These are phyloP conservation scores for Sophora flavescens DNA, from an alignment of 306 rosid species.

Conservation along the genomic window DNA sequence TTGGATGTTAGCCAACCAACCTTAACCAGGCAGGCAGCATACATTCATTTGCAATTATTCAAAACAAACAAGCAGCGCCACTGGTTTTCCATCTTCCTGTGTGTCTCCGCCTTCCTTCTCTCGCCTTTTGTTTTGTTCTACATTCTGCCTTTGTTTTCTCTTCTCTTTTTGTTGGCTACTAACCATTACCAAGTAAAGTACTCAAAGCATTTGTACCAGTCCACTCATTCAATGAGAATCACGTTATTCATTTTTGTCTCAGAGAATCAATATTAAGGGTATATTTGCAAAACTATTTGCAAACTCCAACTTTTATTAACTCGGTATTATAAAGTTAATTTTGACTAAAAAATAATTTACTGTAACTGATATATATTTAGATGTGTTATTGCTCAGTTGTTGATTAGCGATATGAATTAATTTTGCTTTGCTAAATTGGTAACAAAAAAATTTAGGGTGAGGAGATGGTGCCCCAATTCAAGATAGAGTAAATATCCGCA, in stretches of 20 bases:
- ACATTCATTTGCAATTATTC: not conserved
- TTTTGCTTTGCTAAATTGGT: no score
- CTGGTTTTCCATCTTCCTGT: constrained; percentile 41
- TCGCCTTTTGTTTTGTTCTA: not conserved
- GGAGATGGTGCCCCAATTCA: no score
- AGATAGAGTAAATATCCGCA: no score
- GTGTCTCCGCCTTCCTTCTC: not conserved
- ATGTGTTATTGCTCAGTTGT: no score
- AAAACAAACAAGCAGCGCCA: constrained; percentile 31
- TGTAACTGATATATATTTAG: no score
- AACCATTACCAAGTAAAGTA: not conserved
- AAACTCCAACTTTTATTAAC: no score
- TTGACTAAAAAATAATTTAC: no score
- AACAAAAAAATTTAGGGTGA: no score
- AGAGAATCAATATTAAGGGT: constrained; percentile 27
- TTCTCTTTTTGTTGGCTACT: constrained; percentile 30
- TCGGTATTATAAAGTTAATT: no score
- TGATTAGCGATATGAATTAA: no score
- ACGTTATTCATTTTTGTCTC: constrained; percentile 27
- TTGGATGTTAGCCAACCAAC: constrained; percentile 28
- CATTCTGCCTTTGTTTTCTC: not conserved
- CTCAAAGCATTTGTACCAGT: not conserved
- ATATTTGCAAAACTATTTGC: no score
- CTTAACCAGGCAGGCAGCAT: not conserved
- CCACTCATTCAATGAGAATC: constrained; percentile 21